Evolutionary conservation across 441 rosid species (phyloP).

Genomic region (Hura crepitans): DNA sequence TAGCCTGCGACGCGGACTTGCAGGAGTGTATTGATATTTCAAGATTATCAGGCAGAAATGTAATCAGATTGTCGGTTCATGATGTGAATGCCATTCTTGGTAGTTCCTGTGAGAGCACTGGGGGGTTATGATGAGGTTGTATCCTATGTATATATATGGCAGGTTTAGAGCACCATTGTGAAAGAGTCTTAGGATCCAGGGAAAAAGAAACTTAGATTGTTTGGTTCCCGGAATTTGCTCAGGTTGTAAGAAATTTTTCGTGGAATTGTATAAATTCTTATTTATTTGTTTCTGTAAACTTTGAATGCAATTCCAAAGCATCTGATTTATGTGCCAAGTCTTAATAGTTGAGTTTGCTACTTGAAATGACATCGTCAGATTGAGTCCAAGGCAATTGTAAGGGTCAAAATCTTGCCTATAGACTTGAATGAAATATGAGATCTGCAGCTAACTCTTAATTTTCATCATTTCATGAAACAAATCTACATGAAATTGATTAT

Average conservation of each 20-base stretch:
- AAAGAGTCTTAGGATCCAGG: conserved; percentile 19
- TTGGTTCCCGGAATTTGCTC: conserved; percentile 7
- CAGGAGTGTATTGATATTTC: conserved; percentile 74
- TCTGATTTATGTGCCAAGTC: neutral
- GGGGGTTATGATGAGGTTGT: conserved; percentile 38
- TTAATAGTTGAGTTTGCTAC: neutral
- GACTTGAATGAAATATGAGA: too few relatives aligned
- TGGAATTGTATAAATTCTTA: conserved; percentile 14
- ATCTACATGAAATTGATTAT: too few relatives aligned
- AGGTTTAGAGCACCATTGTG: conserved; percentile 24
- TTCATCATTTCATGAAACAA: too few relatives aligned
- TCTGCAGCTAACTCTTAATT: too few relatives aligned
- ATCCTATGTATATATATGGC: conserved; percentile 11
- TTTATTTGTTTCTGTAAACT: neutral
- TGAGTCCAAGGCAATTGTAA: too few relatives aligned
- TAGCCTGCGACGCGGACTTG: conserved; percentile 77
- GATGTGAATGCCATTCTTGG: conserved; percentile 57
- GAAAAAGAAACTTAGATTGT: conserved; percentile 22
- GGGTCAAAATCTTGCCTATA: too few relatives aligned
- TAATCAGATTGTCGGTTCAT: conserved; percentile 60
- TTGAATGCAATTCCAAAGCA: neutral
- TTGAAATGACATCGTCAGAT: too few relatives aligned
- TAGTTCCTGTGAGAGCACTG: conserved; percentile 88
- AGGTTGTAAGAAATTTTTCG: conserved; percentile 15
- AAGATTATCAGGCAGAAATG: conserved; percentile 54